Evolutionary conservation across 495 filamentous ascomycete genomes (phyloP).

Genomic region (Penicillium cinerascens): DNA sequence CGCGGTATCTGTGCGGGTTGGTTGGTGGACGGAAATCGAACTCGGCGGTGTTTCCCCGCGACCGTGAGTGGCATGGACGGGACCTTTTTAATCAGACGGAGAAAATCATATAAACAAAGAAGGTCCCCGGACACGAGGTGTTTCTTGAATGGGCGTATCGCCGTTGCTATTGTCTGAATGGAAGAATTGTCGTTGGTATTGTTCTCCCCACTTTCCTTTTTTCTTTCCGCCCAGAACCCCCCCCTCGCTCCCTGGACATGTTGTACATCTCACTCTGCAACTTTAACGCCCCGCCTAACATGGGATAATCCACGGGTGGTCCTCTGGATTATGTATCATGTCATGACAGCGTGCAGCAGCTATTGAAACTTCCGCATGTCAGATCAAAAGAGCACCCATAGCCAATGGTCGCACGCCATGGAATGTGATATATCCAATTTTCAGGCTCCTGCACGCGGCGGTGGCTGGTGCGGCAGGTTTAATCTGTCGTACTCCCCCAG

Average conservation of each 20-base stretch:
- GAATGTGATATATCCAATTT: constrained; percentile 19
- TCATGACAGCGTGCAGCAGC: constrained; percentile 19
- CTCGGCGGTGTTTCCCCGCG: constrained; percentile 38
- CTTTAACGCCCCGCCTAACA: not conserved
- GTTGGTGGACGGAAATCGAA: constrained; percentile 31
- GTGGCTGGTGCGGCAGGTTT: constrained; percentile 17
- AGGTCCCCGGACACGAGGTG: not conserved
- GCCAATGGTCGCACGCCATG: not conserved
- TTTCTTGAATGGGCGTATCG: not conserved
- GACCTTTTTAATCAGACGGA: not conserved
- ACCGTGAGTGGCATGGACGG: constrained; percentile 34
- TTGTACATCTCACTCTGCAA: not conserved
- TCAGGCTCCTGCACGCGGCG: constrained; percentile 14
- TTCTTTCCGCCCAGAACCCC: not conserved
- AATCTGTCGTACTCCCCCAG: not conserved
- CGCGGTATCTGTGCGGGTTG: not conserved
- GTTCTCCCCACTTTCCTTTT: constrained; percentile 20
- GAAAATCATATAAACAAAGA: not conserved
- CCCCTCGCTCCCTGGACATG: not conserved
- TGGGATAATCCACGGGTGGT: not conserved
- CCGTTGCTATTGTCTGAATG: constrained; percentile 1
- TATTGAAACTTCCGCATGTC: constrained; percentile 25
- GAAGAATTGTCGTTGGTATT: constrained; percentile 17
- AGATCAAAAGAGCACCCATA: not conserved
- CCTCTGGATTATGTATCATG: constrained; percentile 13